Conservation (phyloP, 2,329 filamentous ascomycete species). For the Xylaria sp. region DNA sequence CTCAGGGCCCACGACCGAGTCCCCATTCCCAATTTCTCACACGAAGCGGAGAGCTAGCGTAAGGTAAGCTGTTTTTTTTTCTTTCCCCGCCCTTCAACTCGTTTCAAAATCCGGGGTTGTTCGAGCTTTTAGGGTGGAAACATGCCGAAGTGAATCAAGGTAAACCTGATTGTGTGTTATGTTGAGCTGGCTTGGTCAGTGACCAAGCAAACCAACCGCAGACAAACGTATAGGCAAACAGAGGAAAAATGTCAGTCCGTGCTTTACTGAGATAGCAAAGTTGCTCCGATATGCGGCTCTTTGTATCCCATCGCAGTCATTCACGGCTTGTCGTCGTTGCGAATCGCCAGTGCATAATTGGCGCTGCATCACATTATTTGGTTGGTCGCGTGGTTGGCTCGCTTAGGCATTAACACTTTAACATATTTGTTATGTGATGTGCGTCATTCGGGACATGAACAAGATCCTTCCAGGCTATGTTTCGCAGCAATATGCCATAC, state of each 20-base stretch:
- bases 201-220: neutral
- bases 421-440: conserved; percentile 26
- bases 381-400: conserved; percentile 13
- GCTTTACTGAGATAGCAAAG: neutral
- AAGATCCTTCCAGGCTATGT: neutral
- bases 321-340: conserved; percentile 9
- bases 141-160: too few relatives aligned
- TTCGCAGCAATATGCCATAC: conserved; percentile 7
- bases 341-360: conserved; percentile 10
- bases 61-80: conserved; percentile 1
- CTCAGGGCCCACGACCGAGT: conserved; percentile 5
- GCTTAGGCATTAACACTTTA: conserved; percentile 17
- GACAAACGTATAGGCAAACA: neutral
- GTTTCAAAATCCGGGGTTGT: conserved; percentile 22
- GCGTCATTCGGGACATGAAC: conserved; percentile 15
- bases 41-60: conserved; percentile 16
- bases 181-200: neutral
- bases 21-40: conserved; percentile 15
- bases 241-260: neutral
- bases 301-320: conserved; percentile 3
- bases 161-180: too few relatives aligned
- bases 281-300: conserved; percentile 25
- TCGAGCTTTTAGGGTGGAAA: conserved; percentile 7
- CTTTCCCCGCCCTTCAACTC: neutral
- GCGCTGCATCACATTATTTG: neutral